phyloP scores from a whole-genome alignment of 1,284 basidiomycete genomes.

The Ganoderma lucidum region DNA sequence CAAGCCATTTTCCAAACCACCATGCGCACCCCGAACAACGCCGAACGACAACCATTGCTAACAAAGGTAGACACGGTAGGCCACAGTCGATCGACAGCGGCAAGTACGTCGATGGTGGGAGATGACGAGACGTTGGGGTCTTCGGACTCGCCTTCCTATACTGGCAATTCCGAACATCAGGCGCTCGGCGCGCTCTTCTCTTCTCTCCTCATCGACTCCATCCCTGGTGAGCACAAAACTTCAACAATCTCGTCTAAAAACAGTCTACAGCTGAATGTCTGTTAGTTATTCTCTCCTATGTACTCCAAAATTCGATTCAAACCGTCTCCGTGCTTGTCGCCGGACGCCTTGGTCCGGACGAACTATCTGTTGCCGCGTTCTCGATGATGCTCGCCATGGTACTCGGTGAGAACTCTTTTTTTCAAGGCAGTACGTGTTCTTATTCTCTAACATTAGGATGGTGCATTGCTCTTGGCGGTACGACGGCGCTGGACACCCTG shows the following conservation, averaged over 20 bases:
- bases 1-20: background rate
- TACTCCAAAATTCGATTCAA: constrained; percentile 77
- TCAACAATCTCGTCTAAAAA: background rate
- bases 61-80: background rate
- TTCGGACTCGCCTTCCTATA: constrained; percentile 32
- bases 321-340: constrained; percentile 68
- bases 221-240: constrained; percentile 53
- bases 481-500: constrained; percentile 79
- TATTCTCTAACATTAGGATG: constrained; percentile 56
- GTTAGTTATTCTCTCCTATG: constrained; percentile 55
- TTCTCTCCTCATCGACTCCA: constrained; percentile 60
- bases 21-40: background rate
- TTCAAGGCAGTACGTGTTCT: background rate
- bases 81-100: constrained; percentile 15
- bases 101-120: constrained; percentile 26
- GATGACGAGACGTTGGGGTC: constrained; percentile 23
- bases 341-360: constrained; percentile 71
- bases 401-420: constrained; percentile 55
- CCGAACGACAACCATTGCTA: constrained; percentile 37
- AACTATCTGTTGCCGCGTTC: constrained; percentile 75
- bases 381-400: constrained; percentile 81
- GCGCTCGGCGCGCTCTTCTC: constrained; percentile 51
- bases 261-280: background rate
- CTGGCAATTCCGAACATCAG: constrained; percentile 26
- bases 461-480: constrained; percentile 79